Evolutionary conservation across 495 filamentous ascomycete species (phyloP).

Genomic region (Tetracladium setigerum): DNA sequence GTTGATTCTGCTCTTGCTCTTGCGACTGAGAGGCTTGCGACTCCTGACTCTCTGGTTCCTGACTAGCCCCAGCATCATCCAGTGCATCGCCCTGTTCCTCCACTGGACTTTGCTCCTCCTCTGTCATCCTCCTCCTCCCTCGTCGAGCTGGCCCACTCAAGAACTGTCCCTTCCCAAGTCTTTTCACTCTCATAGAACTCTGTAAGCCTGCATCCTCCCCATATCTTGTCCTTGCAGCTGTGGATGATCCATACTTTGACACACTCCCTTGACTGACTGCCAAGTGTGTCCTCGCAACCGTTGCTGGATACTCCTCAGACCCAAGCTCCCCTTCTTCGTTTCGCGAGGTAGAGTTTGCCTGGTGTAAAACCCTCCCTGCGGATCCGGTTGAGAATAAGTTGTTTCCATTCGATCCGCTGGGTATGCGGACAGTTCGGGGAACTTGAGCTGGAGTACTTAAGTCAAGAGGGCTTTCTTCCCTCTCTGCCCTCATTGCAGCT

Average conservation of each 20-base stretch:
- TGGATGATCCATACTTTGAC: conserved; percentile 42
- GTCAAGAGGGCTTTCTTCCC: conserved; percentile 29
- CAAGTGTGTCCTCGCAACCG: conserved; percentile 27
- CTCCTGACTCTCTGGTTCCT: conserved; percentile 22
- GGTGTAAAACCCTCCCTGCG: conserved; percentile 29
- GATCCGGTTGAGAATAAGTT: conserved; percentile 31
- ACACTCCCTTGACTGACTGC: conserved; percentile 34
- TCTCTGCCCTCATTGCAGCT: neutral
- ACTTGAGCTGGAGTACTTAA: conserved; percentile 62
- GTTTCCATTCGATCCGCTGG: conserved; percentile 34
- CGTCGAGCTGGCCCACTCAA: conserved; percentile 67
- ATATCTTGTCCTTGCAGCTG: conserved; percentile 38
- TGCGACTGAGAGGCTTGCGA: conserved; percentile 15
- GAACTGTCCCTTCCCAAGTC: conserved; percentile 65
- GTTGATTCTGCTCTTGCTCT: neutral
- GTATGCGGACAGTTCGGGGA: conserved; percentile 56
- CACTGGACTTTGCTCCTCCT: conserved; percentile 41
- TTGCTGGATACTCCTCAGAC: conserved; percentile 31
- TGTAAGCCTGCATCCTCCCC: conserved; percentile 52
- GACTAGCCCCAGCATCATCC: conserved; percentile 21
- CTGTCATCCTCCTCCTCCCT: conserved; percentile 65
- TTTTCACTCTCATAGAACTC: conserved; percentile 65
- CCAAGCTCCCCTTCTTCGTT: conserved; percentile 28
- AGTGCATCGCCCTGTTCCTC: conserved; percentile 25
- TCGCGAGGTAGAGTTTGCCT: conserved; percentile 23